Evolutionary conservation across 257 asterid species (phyloP), one percentile per base, ranked within the genome.

Genomic region (Jasminum sambac): DNA sequence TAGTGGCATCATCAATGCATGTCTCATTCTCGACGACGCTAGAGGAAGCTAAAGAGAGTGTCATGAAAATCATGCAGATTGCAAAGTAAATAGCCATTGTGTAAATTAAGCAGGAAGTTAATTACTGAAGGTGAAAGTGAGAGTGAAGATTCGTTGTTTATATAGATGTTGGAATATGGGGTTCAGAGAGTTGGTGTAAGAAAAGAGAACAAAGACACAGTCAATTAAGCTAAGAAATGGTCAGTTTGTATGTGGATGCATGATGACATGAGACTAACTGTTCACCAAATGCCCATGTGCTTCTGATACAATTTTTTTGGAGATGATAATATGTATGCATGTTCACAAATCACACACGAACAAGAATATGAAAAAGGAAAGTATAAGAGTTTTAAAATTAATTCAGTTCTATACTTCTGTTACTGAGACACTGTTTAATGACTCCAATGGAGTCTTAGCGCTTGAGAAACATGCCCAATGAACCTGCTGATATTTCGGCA

Each of bases 251-350:
- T 58, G 72, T 19, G 46, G 46, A 73, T 41, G 46, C 40, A 73
- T 41, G 63, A 68, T 50, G 72, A 75, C 62, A 55, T 55, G 62
- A 55, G 34, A 19, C 13, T 52, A 55, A 55, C 62, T 55, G 80
- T 72, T 59, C 73, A 89, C 95, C 95, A 83, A 87, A 86, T 79
- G 82, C 88, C 30, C 92, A 82, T 81, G 87, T 87, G 85, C 70
- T 58, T 42, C 64, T 23, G 58, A 12, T 21, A 57, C n/a, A 5
- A 36, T 21, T 1, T 30, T 1, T 30, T 30, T 30, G 36, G 21
- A 34, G 67, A 34, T 63, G 64, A 11, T 21, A 4, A 30, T 30
- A 30, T 30, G 36, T 30, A 30, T 30, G 4, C 4, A 30, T 30
- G 36, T 30, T 30, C 36, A 30, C 36, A 30, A 4, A 30, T 30